Evolutionary conservation across 2,329 filamentous ascomycete species (phyloP).

Genomic region (Chaetomium sp.): DNA sequence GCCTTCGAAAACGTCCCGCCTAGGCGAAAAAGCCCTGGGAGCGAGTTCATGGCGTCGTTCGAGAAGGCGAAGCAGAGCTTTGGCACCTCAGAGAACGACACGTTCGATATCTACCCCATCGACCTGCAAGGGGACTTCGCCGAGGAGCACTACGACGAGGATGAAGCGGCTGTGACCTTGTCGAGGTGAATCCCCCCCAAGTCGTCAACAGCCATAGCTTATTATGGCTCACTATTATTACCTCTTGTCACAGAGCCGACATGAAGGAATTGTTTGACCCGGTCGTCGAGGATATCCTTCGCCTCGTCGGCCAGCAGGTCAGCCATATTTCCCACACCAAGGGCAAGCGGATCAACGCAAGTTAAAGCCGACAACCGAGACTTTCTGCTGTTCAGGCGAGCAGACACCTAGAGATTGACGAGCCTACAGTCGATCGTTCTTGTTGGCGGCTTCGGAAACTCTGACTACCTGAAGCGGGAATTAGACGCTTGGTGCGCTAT

Average conservation of each 20-base stretch:
- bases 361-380: not conserved
- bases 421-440: not conserved
- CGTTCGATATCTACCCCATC: constrained; percentile 1
- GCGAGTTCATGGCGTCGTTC: constrained; percentile 2
- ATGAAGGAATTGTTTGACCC: not conserved
- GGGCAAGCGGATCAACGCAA: constrained; percentile 1
- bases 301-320: not conserved
- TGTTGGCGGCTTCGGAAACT: constrained; percentile 4
- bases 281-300: not conserved
- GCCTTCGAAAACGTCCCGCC: not conserved
- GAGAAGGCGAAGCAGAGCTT: constrained; percentile 2
- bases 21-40: not conserved
- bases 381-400: not conserved
- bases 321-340: not conserved
- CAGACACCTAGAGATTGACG: not conserved
- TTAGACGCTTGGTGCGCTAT: not conserved
- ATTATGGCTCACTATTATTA: not conserved
- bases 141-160: not conserved
- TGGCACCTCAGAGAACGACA: not conserved
- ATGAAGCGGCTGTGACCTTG: constrained; percentile 1
- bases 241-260: not conserved
- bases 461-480: constrained; percentile 1
- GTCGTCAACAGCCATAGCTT: no score
- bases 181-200: not conserved
- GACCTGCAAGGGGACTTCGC: not conserved